Percentiles rank a stretch among this genome's conserved stretches.
phyloP scores from a whole-genome alignment of 75 land plant genomes.

The Ceratopteris richardii region DNA sequence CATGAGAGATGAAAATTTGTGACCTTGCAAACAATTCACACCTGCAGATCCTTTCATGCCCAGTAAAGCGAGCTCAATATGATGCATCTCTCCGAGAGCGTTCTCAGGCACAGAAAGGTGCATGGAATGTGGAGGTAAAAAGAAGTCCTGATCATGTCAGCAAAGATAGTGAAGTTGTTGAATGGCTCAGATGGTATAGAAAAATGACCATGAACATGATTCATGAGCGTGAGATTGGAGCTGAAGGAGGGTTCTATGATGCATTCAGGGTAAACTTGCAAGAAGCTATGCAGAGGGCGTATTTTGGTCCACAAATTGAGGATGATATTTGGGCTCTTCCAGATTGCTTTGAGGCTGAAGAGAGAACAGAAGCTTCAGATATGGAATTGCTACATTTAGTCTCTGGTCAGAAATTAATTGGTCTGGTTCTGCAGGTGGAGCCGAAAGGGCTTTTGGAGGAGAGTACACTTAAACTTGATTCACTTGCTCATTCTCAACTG shows the following conservation, averaged over 20 bases:
- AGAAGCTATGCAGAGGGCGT: constrained; percentile 62
- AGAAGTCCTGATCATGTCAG: constrained; percentile 4
- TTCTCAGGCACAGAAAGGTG: constrained; percentile 27
- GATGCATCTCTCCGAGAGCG: constrained; percentile 28
- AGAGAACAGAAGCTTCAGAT: constrained; percentile 46
- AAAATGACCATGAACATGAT: constrained; percentile 44
- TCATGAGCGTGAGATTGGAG: constrained; percentile 30
- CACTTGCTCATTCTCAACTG: background rate
- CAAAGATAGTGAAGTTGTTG: constrained; percentile 53
- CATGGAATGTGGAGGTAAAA: constrained; percentile 15
- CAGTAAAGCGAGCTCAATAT: constrained; percentile 64
- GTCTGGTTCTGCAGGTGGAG: constrained; percentile 30
- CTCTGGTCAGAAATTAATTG: constrained; percentile 82
- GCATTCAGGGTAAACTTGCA: constrained; percentile 45
- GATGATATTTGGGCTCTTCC: constrained; percentile 50
- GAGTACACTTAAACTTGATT: background rate
- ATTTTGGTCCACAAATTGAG: constrained; percentile 62
- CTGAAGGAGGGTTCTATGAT: constrained; percentile 44
- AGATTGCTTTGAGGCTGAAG: constrained; percentile 90
- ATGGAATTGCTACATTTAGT: constrained; percentile 76
- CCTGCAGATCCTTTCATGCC: constrained; percentile 77
- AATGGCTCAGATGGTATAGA: constrained; percentile 72
- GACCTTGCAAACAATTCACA: constrained; percentile 1
- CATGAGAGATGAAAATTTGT: background rate
- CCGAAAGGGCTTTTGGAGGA: background rate